Evolutionary conservation across 148 eudicot genomes (phyloP).

Genomic region (Rhododendron simsii): DNA sequence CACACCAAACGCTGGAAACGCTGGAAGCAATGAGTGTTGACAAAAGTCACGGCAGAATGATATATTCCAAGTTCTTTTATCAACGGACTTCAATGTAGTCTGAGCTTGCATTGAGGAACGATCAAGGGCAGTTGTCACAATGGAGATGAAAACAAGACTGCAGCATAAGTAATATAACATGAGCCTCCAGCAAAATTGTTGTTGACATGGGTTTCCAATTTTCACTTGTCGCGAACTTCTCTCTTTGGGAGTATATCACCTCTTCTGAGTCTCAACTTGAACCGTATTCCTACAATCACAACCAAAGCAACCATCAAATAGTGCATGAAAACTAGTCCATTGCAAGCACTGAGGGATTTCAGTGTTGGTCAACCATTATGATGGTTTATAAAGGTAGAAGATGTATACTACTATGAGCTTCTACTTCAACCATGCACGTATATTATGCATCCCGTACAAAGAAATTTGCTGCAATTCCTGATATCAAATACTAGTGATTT

Average conservation of each 20-base stretch:
- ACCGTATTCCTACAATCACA: slow-evolving; percentile 45
- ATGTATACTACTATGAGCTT: neutral
- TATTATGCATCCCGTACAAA: neutral
- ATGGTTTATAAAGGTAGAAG: neutral
- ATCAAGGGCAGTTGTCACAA: neutral
- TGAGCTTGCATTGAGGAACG: neutral
- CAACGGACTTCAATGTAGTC: neutral
- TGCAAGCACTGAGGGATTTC: neutral
- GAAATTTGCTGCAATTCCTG: neutral
- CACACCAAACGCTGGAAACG: neutral
- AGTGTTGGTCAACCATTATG: neutral
- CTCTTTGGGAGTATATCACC: slow-evolving; percentile 73
- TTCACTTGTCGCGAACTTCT: slow-evolving; percentile 69
- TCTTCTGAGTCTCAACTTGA: slow-evolving; percentile 64
- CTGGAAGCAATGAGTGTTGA: neutral
- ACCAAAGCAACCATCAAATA: slow-evolving; percentile 8
- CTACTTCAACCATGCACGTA: neutral
- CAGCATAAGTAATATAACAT: neutral
- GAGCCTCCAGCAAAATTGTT: neutral
- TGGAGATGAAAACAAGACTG: neutral
- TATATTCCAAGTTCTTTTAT: neutral
- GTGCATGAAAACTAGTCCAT: neutral
- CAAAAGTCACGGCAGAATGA: neutral
- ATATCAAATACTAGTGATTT: neutral
- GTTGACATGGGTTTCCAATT: slow-evolving; percentile 10